These are phyloP conservation scores for Physcomitrium patens DNA, from an alignment of 225 moss, liverwort and hornwort species.

Conservation along the genomic window DNA sequence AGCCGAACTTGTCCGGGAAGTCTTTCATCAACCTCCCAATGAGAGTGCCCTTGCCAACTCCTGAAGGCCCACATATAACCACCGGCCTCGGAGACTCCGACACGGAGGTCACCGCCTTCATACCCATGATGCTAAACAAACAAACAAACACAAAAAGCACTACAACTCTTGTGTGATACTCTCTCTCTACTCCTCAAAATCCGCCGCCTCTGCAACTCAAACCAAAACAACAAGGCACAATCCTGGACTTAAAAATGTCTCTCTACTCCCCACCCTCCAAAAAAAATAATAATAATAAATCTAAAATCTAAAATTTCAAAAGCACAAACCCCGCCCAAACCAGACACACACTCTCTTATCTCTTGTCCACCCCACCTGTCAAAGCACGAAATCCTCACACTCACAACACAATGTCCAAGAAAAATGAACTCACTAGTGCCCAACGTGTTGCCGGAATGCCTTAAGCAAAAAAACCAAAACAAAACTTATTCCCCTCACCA, in stretches of 20 bases:
- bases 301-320: neutral
- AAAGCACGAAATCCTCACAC: neutral
- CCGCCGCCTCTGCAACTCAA: neutral
- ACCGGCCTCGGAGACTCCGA: conserved; percentile 66
- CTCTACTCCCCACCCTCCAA: too few species aligned
- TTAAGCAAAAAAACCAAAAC: too few species aligned
- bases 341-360: too few species aligned
- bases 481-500: too few species aligned
- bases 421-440: neutral
- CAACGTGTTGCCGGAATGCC: too few species aligned
- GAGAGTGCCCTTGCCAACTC: conserved; percentile 95
- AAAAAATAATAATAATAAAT: too few species aligned
- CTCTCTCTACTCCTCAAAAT: neutral
- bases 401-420: neutral
- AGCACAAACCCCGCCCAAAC: neutral
- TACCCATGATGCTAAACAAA: conserved; percentile 34
- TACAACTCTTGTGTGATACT: too few species aligned
- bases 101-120: conserved; percentile 44
- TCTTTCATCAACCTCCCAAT: conserved; percentile 89
- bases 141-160: too few species aligned
- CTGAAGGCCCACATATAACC: conserved; percentile 96
- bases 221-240: too few species aligned
- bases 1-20: conserved; percentile 71
- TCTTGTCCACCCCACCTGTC: neutral
- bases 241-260: conserved; percentile 16